Evolutionary conservation across 805 yeast species (phyloP), one percentile per base, ranked within the genome.

Genomic region (Wickerhamomyces bovis): DNA sequence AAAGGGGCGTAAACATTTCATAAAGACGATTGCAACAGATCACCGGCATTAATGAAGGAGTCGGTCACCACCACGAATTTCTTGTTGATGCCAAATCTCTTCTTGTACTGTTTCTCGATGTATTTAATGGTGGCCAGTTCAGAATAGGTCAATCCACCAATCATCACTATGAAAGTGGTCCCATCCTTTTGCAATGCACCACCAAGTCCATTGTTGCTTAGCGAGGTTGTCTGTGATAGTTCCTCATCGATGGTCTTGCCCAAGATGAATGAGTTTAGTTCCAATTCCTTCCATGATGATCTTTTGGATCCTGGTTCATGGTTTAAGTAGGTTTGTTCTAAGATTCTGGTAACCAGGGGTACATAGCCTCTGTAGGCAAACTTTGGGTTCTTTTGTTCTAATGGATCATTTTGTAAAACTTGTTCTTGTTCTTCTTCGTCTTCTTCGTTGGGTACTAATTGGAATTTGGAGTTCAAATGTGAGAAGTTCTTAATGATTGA

Each of bases 121-220:
- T 71, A 75, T 56, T 82, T 70, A 41, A 92, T 65, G 3, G 89
- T 81, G 3, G 92, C 78, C 16, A 90, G 70, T 63, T 92, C 99
- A 9, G 94, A 80, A 60, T 86, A 73, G 0, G 97, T 88, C 8
- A 90, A 68, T 0, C 99, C 98, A 13, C 98, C 98, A 38, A 90
- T 58, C 51, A 84, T 65, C 8, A 81, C 77, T 44, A 87, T 54
- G 50, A 88, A 58, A 49, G 65, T 62, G 2, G 58, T 49, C 6
- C 54, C 44, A 28, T 60, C 46, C 28, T 50, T 48, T 28, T 60
- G 56, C 20, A 53, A 43, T 10, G 41, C 45, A 0, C 53, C 61
- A 11, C 60, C 60, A 12, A 51, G 41, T 3, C 51, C 46, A 22
- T 46, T 52, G 9, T 45, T 49, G 12, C 38, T 51, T 25, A 49